Evolutionary conservation across 306 rosid species (phyloP), one percentile per base, ranked within the genome.

Genomic region (Rosa chinensis): DNA sequence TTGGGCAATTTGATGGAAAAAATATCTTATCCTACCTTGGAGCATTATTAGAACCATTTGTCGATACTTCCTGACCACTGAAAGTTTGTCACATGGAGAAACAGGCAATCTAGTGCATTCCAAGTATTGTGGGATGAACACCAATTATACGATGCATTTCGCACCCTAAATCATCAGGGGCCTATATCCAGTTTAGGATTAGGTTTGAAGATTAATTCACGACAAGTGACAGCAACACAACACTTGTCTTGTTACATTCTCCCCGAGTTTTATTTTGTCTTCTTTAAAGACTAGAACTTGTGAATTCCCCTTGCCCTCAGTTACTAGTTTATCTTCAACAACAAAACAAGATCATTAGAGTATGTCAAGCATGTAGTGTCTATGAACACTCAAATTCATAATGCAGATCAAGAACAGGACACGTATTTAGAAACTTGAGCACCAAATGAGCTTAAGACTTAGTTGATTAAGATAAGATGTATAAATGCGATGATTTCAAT

Each of bases 1-100:
- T 43, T 42, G 17, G 45, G 50, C 70, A 73, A 66, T 53, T 55
- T 66, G 55, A 25, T 53, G 53, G 80, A 77, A 63, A 69, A 82
- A 10, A 3, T 66, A 18, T 80, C 85, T 78, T 87, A 87, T 84
- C 90, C 83, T 48, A 71, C 73, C 78, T 77, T 77, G 73, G 55
- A 49, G 67, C 66, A 74, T 64, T 64, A 53, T 8, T 63, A 53
- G 44, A 28, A 23, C 44, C 35, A 49, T 43, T n/a, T 23, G 37
- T 75, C 35, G 16, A 62, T 45, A 77, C 64, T 47, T 62, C 79
- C 70, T 5, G 56, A 73, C 83, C 89, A 80, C 67, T 69, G 10
- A 45, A 10, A 48, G 49, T 78, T 75, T 73, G 86, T 72, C 88
- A 81, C 66, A 47, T 81, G 85, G 78, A 78, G 37, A 32, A 32